Base-by-base conservation (phyloP, 2,329 filamentous ascomycete species). In the Penicillium paneum region DNA sequence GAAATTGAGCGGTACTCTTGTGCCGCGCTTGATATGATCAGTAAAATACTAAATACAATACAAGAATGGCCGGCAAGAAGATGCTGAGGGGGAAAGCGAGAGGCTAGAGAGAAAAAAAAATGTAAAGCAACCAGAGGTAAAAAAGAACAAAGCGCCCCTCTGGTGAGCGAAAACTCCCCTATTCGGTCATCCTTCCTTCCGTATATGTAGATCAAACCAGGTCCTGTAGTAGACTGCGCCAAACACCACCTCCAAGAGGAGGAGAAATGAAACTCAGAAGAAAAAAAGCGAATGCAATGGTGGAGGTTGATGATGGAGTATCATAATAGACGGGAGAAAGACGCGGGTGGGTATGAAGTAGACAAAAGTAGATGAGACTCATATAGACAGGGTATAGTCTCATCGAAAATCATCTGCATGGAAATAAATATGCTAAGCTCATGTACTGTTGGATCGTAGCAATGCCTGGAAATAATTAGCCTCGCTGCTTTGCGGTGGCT, bases 361-460 rank as follows among this genome's bases (percentile, higher is more conserved):
- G 49, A 54, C 46, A 52, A 55, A 59, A 55, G 56, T 48, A 50
- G 48, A 55, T 59, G 53, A 59, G 45, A 58, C 53, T 60, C 59
- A 61, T 65, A 65, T 64, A 55, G 59, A 64, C 62, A 64, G 61
- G 63, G 61, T 63, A 65, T 65, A 56, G 58, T 59, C 42, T 46
- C 57, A 52, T 57, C 56, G 54, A 67, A 67, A 63, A 63, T 60
- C 63, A 65, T 61, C 53, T 60, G 63, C 58, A 61, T 58, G 57
- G 48, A 66, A 62, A 60, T 59, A 62, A 61, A 65, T 66, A 59
- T 57, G 58, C 61, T 55, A 49, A 62, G 59, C 60, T 76, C 69
- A 80, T 64, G 74, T 77, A 68, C 78, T 80, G 63, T 80, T 78
- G 53, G 78, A 78, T 58, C 78, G 74, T 59, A 79, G 67, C 55